Conservation (phyloP, 495 filamentous ascomycete species). For the Aspergillus ellipticus region DNA sequence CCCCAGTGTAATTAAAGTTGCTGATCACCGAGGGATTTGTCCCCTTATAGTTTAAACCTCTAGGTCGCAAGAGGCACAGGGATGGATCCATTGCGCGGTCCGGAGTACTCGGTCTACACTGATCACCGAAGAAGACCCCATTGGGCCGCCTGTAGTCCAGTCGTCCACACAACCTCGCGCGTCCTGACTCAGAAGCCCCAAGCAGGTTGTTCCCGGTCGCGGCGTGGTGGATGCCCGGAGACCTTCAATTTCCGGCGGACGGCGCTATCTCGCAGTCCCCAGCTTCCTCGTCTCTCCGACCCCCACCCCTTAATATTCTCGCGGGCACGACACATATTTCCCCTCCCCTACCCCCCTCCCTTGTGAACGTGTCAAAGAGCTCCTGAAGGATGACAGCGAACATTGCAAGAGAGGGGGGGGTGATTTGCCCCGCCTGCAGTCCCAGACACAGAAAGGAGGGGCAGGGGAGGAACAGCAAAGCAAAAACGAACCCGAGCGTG, state of each 20-base stretch:
- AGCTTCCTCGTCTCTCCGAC: neutral
- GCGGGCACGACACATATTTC: neutral
- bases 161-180: neutral
- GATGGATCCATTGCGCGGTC: neutral
- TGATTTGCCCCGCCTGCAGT: neutral
- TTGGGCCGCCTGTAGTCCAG: constrained; percentile 6
- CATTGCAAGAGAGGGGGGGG: neutral
- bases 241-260: constrained; percentile 10
- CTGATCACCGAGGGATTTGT: constrained; percentile 14
- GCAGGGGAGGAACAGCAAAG: neutral
- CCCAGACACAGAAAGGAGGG: neutral
- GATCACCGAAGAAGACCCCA: neutral
- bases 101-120: neutral
- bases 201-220: neutral
- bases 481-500: neutral
- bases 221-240: constrained; percentile 7
- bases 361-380: neutral
- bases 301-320: constrained; percentile 3
- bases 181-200: neutral
- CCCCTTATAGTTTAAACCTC: constrained; percentile 13
- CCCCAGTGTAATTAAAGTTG: constrained; percentile 21
- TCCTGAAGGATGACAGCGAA: neutral
- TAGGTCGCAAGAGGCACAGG: neutral
- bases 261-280: constrained; percentile 6
- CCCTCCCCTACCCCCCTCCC: neutral